Evolutionary conservation across 1,139 yeast species (phyloP).

Genomic region (Hansenula sp.): DNA sequence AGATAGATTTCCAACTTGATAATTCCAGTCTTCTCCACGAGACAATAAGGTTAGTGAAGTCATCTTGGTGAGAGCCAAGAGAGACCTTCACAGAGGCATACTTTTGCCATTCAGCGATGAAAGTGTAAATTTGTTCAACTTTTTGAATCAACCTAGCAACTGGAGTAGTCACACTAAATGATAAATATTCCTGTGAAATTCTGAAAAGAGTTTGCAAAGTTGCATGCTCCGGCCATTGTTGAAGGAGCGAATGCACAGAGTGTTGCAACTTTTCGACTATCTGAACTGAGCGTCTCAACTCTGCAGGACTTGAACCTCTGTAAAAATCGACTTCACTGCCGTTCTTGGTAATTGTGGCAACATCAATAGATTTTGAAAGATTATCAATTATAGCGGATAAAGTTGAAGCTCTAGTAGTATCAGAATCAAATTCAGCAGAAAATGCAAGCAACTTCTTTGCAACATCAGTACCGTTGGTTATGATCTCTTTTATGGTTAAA

Average conservation of each 20-base stretch:
- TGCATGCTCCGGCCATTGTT: constrained; percentile 94
- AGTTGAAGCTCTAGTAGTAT: constrained; percentile 30
- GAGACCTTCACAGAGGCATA: constrained; percentile 82
- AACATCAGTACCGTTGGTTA: constrained; percentile 41
- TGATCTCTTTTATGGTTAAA: constrained; percentile 26
- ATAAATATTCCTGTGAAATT: constrained; percentile 64
- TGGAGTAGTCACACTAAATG: constrained; percentile 62
- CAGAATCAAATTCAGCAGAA: constrained; percentile 23
- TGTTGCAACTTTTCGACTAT: constrained; percentile 46
- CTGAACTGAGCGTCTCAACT: constrained; percentile 54
- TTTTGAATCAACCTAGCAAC: constrained; percentile 75
- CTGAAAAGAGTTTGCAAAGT: constrained; percentile 66
- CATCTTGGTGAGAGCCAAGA: constrained; percentile 48
- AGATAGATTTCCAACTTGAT: constrained; percentile 77
- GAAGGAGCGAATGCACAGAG: constrained; percentile 44
- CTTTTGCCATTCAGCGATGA: constrained; percentile 88
- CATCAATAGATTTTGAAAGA: constrained; percentile 29
- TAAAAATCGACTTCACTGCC: constrained; percentile 54
- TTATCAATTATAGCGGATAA: constrained; percentile 41
- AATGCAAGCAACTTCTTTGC: constrained; percentile 24
- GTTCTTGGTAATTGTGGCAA: constrained; percentile 19
- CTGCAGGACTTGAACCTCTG: constrained; percentile 56
- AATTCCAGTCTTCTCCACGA: constrained; percentile 90
- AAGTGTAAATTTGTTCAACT: constrained; percentile 80
- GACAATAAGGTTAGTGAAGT: constrained; percentile 65